Conservation (phyloP, 2,329 filamentous ascomycete genomes). For the Pseudogymnoascus sp. region DNA sequence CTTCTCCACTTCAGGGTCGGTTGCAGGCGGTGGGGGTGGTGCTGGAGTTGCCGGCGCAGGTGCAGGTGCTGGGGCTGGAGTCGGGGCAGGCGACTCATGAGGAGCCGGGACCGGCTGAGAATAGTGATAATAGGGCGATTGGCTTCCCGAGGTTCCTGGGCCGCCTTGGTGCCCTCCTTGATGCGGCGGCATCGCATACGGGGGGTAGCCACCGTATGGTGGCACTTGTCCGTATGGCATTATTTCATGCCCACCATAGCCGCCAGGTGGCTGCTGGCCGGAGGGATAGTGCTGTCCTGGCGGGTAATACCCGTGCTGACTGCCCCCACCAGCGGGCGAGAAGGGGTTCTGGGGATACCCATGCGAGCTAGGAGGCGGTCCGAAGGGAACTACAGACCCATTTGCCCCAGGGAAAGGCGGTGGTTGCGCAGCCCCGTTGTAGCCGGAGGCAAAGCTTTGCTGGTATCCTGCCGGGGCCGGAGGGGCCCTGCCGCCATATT, state of each 20-base stretch:
- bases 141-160: slow-evolving; percentile 20
- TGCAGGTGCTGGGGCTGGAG: slow-evolving; percentile 2
- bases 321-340: slow-evolving; percentile 17
- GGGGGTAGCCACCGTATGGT: slow-evolving; percentile 4
- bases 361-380: slow-evolving; percentile 17
- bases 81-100: slow-evolving; percentile 14
- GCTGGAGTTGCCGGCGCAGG: slow-evolving; percentile 10
- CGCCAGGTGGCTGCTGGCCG: slow-evolving; percentile 12
- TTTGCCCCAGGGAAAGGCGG: slow-evolving; percentile 23
- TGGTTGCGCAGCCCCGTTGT: slow-evolving; percentile 16
- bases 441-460: slow-evolving; percentile 22
- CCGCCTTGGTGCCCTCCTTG: slow-evolving; percentile 2
- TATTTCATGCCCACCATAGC: slow-evolving; percentile 18
- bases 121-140: slow-evolving; percentile 12
- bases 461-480: slow-evolving; percentile 20
- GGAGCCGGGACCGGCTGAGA: slow-evolving; percentile 6
- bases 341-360: slow-evolving; percentile 24
- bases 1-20: slow-evolving; percentile 11
- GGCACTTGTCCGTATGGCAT: slow-evolving; percentile 9
- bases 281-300: slow-evolving; percentile 25
- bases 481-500: slow-evolving; percentile 21
- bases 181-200: slow-evolving; percentile 13
- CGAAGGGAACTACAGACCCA: slow-evolving; percentile 25
- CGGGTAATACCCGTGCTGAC: slow-evolving; percentile 5
- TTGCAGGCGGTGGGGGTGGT: neutral